A percentile compares a stretch with the other conserved stretches of the same genome.
Evolutionary conservation across 1,284 basidiomycete genomes (phyloP).

Genomic region (Malassezia furfur): DNA sequence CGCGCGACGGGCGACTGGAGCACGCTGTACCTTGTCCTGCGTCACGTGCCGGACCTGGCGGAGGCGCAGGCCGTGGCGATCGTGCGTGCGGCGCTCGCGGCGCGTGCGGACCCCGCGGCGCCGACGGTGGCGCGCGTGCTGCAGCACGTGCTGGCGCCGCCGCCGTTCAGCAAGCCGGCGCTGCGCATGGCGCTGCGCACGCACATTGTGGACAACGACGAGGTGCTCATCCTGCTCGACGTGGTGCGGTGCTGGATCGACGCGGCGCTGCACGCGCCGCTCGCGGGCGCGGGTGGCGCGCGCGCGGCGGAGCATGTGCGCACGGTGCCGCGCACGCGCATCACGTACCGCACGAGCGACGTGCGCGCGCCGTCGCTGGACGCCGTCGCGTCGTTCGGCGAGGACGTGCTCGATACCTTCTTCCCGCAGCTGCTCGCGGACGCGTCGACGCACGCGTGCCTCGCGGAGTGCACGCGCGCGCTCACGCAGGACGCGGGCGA

Average conservation of each 20-base stretch:
- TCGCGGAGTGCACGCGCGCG: slow-evolving; percentile 8
- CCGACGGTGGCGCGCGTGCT: slow-evolving; percentile 15
- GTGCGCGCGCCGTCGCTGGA: slow-evolving; percentile 12
- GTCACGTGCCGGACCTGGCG: slow-evolving; percentile 15
- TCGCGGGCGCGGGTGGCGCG: not conserved
- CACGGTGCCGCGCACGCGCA: slow-evolving; percentile 7
- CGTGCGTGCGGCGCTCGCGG: slow-evolving; percentile 9
- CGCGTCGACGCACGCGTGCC: slow-evolving; percentile 4
- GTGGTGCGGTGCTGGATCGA: slow-evolving; percentile 11
- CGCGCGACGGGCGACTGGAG: slow-evolving; percentile 14
- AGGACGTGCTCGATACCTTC: slow-evolving; percentile 19
- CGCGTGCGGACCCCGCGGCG: not conserved
- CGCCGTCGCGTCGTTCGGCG: slow-evolving; percentile 11
- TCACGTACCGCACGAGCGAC: slow-evolving; percentile 12
- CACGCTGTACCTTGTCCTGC: slow-evolving; percentile 8
- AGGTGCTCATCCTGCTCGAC: slow-evolving; percentile 16
- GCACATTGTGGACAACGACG: slow-evolving; percentile 8
- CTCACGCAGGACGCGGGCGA: slow-evolving; percentile 1
- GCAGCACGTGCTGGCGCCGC: slow-evolving; percentile 14
- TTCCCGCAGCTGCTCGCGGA: slow-evolving; percentile 15
- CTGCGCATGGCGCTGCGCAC: slow-evolving; percentile 18
- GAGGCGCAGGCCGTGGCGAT: slow-evolving; percentile 11
- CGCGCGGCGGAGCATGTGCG: not conserved
- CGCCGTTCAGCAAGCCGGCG: slow-evolving; percentile 13
- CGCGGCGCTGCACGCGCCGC: slow-evolving; percentile 1